Evolutionary conservation across 306 rosid species (phyloP), one percentile per base, ranked within the genome.

Genomic region (Sicyos baderoa): DNA sequence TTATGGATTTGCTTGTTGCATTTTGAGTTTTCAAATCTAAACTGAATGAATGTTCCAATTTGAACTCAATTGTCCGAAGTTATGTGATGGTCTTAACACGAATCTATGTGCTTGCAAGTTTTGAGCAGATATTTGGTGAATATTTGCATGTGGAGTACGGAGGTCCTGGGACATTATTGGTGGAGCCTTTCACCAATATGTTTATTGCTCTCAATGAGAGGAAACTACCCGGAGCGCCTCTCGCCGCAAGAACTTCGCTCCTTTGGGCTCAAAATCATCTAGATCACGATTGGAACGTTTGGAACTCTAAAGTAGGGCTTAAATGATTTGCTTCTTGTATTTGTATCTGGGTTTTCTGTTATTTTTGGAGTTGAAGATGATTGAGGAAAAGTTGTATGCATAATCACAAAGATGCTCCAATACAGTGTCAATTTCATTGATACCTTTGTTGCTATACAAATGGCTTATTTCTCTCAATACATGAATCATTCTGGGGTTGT

Each of bases 231-330:
- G 81, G 79, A 68, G 81, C 79, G 55, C 75, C 82, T 71, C 44
- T 82, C 72, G 95, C 96, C 32, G 87, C 95, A 44, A 84, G 89
- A 72, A 78, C 86, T 17, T 81, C 96, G 9, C 77, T 75, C 15
- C 72, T 90, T 72, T 87, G 91, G 94, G 91, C 87, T 54, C 94
- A 87, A 81, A 81, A 74, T 59, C 17, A 69, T 79, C 82, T 82
- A 44, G 96, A 85, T 67, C 77, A 81, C 54, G 82, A 84, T 74
- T 83, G 81, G 84, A 72, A 79, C 71, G 18, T 72, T 77, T 79
- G 86, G 86, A 83, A 81, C 75, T 74, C 75, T 29, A 83, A 70
- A 75, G 52, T 32, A 75, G 55, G 50, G 13, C 64, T 45, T 11
- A 45, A 45, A 11, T 45, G 50, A 45, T 45, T 80, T 44, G 71